Base-by-base conservation (phyloP, 2,329 filamentous ascomycete genomes). In the Cadophora sp. region DNA sequence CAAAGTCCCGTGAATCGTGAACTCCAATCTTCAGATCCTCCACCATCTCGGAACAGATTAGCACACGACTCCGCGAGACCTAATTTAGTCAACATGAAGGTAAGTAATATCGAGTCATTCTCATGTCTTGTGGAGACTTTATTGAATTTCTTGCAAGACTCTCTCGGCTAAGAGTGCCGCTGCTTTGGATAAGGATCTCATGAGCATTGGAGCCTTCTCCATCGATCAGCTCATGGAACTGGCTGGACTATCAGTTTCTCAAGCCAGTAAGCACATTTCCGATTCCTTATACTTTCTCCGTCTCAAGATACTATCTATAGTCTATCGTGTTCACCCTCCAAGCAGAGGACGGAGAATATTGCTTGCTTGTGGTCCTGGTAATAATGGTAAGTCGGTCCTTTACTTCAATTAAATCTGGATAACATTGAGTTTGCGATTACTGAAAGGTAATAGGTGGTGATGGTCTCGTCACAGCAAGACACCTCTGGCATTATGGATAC, bases 401-500 rank as follows among this genome's bases (percentile, higher is more conserved):
- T n/a, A 22, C 19, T 22, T 48, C 43, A 14, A 43, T 19, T 14
- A 4, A 19, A 11, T 4, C 5, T 37, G 9, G 34, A 37, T 4
- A 12, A 2, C 8, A 4, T 9, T 11, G 34, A 37, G 6, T 14
- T 43, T 19, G 40, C 6, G 5, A 19, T 12, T 43, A 16, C 40
- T 43, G 16, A 43, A 4, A 43, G 40, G 12, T 16, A 29, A 50
- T 51, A 94, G 93, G 96, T 70, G 96, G 96, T 46, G 96, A 99
- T 79, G 96, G 96, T 2, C 87, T 99, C 3, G 96, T 99, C 31
- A 94, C 95, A 59, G 96, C 96, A 64, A 90, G 96, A 29, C 96
- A 99, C 80, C 86, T 99, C 5, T 89, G 88, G 78, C 92, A 97
- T 77, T 98, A 97, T 78, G 95, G 96, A 70, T 99, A 98, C 81